These are phyloP conservation scores for Saccharomycopsis schoenii DNA, from an alignment of 805 yeast genomes.

Conservation along the genomic window DNA sequence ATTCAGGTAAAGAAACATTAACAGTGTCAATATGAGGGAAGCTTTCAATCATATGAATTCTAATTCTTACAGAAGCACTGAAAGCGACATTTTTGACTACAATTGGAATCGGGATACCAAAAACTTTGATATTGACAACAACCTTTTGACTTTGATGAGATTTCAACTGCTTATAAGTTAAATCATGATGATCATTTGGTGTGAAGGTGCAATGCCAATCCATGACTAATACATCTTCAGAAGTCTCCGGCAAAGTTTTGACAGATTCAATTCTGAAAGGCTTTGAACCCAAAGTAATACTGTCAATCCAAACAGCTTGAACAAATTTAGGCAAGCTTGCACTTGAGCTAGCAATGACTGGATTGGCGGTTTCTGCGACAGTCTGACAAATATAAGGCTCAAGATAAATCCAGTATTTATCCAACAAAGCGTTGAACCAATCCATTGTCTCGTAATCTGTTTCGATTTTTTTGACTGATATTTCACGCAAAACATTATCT, in stretches of 20 bases:
- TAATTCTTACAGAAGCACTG: constrained; percentile 61
- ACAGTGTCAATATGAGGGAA: constrained; percentile 93
- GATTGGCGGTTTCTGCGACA: constrained; percentile 79
- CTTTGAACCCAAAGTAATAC: constrained; percentile 87
- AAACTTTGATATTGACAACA: constrained; percentile 67
- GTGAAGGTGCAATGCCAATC: constrained; percentile 92
- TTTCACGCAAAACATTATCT: constrained; percentile 78
- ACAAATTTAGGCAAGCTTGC: constrained; percentile 73
- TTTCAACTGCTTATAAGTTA: constrained; percentile 75
- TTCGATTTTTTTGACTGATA: constrained; percentile 71
- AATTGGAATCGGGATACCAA: constrained; percentile 76
- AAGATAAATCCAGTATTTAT: constrained; percentile 83
- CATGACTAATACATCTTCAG: constrained; percentile 90
- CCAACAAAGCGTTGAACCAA: constrained; percentile 85
- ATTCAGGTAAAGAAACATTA: constrained; percentile 72
- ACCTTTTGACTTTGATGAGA: constrained; percentile 76
- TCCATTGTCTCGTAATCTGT: constrained; percentile 89
- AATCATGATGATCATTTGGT: constrained; percentile 82
- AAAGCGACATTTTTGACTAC: constrained; percentile 74
- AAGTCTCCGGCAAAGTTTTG: constrained; percentile 83
- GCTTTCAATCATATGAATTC: constrained; percentile 80
- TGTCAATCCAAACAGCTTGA: constrained; percentile 74
- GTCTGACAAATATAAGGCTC: constrained; percentile 86
- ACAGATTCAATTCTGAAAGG: constrained; percentile 91
- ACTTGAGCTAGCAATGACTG: constrained; percentile 56